Percentiles rank a stretch among this genome's conserved stretches.
These are phyloP conservation scores for Xylaria acuta DNA, from an alignment of 495 filamentous ascomycete genomes.

Conservation along the genomic window DNA sequence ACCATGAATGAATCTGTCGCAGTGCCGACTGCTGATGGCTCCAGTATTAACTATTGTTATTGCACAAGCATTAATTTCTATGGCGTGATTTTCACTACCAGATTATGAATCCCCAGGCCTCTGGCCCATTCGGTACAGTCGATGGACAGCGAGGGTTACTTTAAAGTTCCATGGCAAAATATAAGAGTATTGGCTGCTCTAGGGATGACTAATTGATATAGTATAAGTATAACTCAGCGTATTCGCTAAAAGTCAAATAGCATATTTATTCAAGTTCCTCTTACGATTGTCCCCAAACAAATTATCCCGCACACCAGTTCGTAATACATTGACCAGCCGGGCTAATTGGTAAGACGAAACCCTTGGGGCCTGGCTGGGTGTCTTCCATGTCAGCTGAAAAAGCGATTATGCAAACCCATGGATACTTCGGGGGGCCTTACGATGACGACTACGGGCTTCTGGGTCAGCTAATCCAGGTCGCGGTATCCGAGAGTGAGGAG, in stretches of 20 bases:
- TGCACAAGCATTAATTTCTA: neutral
- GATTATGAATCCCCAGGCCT: neutral
- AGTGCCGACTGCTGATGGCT: neutral
- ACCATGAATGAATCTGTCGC: neutral
- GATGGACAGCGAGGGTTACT: neutral
- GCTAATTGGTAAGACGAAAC: neutral
- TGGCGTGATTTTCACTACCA: neutral
- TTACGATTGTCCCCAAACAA: neutral
- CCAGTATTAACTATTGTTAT: neutral
- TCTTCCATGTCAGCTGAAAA: neutral
- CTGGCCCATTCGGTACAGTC: neutral
- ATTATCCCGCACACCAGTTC: neutral
- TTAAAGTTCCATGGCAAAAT: neutral
- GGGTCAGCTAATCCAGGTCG: neutral
- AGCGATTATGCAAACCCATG: slow-evolving; percentile 1
- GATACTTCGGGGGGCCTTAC: neutral
- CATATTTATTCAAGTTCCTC: neutral
- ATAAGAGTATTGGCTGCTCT: neutral
- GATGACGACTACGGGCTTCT: neutral
- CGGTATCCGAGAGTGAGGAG: slow-evolving; percentile 11
- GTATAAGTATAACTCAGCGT: neutral
- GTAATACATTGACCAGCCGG: neutral
- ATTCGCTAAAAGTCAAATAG: neutral
- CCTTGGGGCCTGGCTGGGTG: neutral
- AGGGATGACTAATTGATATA: neutral